Conservation (phyloP, 495 filamentous ascomycete genomes). For the Neurospora cerealis region DNA sequence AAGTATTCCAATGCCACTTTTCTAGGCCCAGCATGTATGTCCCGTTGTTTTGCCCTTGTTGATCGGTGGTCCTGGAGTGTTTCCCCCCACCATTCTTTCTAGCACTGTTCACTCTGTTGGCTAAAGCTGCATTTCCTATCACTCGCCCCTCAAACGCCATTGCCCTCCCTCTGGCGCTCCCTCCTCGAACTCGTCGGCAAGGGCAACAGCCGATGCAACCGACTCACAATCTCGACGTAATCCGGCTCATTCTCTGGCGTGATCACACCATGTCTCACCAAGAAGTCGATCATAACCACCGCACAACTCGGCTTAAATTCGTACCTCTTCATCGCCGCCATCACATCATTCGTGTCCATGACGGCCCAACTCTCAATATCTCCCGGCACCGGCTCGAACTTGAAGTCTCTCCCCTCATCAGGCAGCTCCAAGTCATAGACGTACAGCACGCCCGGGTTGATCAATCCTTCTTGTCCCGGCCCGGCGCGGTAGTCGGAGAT, state of each 20-base stretch:
- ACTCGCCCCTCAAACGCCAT: not conserved
- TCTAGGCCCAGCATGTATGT: not conserved
- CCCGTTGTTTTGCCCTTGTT: not conserved
- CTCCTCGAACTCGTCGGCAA: slow-evolving; percentile 13
- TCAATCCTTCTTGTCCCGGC: slow-evolving; percentile 44
- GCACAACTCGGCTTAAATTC: slow-evolving; percentile 48
- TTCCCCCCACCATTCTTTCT: not conserved
- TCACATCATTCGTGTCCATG: slow-evolving; percentile 39
- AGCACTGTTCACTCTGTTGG: not conserved
- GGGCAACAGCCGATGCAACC: slow-evolving; percentile 37
- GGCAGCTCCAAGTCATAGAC: slow-evolving; percentile 40
- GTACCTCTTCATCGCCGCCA: slow-evolving; percentile 25
- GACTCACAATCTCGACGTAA: slow-evolving; percentile 37
- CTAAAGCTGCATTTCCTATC: not conserved
- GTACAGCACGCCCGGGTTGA: slow-evolving; percentile 37
- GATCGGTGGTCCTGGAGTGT: not conserved
- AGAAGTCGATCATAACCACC: slow-evolving; percentile 42
- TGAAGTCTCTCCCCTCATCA: slow-evolving; percentile 11
- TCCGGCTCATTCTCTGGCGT: slow-evolving; percentile 39
- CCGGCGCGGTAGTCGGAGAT: slow-evolving; percentile 20
- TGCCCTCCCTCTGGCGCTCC: not conserved
- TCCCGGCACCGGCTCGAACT: slow-evolving; percentile 36
- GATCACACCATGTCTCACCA: slow-evolving; percentile 45
- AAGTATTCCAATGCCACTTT: not conserved
- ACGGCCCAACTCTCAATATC: slow-evolving; percentile 43